These are phyloP conservation scores for Lycium barbarum DNA, from an alignment of 257 asterid genomes.

Conservation along the genomic window DNA sequence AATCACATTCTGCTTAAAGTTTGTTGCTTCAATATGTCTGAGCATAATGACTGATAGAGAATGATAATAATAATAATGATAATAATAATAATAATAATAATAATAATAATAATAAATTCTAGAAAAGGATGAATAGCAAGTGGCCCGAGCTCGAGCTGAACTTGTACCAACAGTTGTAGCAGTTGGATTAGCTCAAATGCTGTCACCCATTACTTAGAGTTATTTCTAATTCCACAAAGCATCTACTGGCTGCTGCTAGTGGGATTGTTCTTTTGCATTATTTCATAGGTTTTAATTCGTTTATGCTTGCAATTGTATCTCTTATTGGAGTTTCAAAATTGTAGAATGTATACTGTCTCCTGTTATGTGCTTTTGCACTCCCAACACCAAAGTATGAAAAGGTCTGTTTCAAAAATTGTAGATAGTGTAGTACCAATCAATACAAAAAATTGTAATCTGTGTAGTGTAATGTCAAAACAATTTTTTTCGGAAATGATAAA, in stretches of 20 bases:
- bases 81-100: too few species aligned
- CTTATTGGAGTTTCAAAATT: neutral
- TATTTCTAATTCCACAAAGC: neutral
- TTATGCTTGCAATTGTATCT: neutral
- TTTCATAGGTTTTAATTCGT: neutral
- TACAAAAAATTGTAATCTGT: neutral
- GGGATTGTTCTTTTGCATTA: neutral
- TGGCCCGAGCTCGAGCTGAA: constrained; percentile 1
- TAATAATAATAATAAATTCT: neutral
- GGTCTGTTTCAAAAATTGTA: neutral
- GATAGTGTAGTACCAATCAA: neutral
- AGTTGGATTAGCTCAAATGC: neutral
- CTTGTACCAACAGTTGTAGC: neutral
- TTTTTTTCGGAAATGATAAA: neutral
- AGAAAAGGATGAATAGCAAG: neutral
- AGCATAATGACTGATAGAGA: neutral
- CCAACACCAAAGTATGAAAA: neutral
- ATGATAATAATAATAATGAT: neutral
- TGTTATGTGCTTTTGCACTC: neutral
- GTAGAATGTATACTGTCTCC: neutral
- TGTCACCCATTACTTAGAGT: neutral
- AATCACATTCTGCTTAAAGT: neutral
- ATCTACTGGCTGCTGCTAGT: neutral
- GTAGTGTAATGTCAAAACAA: neutral
- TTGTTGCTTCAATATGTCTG: neutral